Base-by-base conservation (phyloP, 176 grass and related monocot genomes). In the Cocos nucifera region DNA sequence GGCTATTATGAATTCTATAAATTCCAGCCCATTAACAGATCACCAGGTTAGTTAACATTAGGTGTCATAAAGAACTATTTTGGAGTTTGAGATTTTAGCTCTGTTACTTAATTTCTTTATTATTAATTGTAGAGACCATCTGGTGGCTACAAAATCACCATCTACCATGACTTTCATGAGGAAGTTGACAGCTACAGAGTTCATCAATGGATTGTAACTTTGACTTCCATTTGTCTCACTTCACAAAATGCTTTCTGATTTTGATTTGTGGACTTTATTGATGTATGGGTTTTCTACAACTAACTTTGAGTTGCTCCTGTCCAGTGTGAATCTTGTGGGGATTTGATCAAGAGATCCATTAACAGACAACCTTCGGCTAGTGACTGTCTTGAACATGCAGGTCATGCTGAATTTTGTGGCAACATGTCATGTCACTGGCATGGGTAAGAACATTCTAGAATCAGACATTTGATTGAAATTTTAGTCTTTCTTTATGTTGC, bases 111-210 rank as follows among this genome's bases (percentile, higher is more conserved):
- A 65, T 65, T 62, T 60, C 0, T 61, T 70, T 69, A 58, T 30
- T 30, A 70, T 61, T 68, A 61, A 64, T 65, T 76, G 24, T 67
- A 89, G 86, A 79, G 78, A 49, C 86, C 86, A 22, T 1, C 64
- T 79, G 86, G 61, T 78, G 86, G 86, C 18, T 89, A 89, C 59
- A 73, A 32, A 39, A 66, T 85, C 62, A 82, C 69, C 17, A 56
- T 21, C 8, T 17, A 58, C 21, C 82, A 85, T 73, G 71, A 72
- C 17, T 63, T 82, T 35, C 67, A 54, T 44, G 73, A 85, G 58
- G 66, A 76, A 51, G 61, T 50, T 51, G 61, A 51, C 59, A 19
- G 23, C 53, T 73, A 76, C 63, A 62, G 67, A 62, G 73, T 85
- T 78, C 75, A 64, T 55, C 68, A 68, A 14, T 16, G 51, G 54